Base-by-base conservation (phyloP, 148 eudicot species). In the Rhododendron simsii region DNA sequence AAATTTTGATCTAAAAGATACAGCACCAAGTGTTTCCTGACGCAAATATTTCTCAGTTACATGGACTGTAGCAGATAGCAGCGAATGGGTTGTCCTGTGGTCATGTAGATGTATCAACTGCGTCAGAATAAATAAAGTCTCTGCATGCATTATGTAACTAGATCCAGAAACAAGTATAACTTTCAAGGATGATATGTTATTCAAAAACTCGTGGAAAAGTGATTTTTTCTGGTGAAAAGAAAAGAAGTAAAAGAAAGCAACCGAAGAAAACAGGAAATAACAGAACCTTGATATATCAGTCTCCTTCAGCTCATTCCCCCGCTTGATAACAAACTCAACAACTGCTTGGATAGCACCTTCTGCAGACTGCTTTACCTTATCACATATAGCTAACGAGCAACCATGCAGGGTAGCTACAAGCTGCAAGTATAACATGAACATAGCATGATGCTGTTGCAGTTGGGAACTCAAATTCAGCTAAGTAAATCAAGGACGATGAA, bases 281-380 rank as follows among this genome's bases (percentile, higher is more conserved):
- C 59, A 81, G 59, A 80, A 97, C 99, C 98, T 97, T 89, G 98
- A 90, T 87, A 97, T 93, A 90, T 95, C 99, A 81, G 87, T 84
- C 57, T 97, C 98, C 71, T 89, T 94, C 88, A 97, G 94, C 92
- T 97, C 99, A 84, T 85, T 92, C 78, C 96, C 96, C 91, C 98
- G 91, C 88, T 91, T 91, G 28, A 88, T 92, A 82, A 96, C 92
- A 91, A 95, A 91, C 89, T 96, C 98, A 48, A 90, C 89, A 78
- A 95, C 95, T 30, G 98, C 98, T 89, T 95, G 96, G 82, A 97
- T 94, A 75, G 96, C 93, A 82, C 96, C 98, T 92, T 97, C 99
- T 67, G 99, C 98, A 87, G 99, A 97, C 86, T 93, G 98, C 89
- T 90, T 97, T 86, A 92, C 84, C 89, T 94, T 97, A 85, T 97